phyloP scores from a whole-genome alignment of 129 eudicot genomes.

The Pittosporum tobira region DNA sequence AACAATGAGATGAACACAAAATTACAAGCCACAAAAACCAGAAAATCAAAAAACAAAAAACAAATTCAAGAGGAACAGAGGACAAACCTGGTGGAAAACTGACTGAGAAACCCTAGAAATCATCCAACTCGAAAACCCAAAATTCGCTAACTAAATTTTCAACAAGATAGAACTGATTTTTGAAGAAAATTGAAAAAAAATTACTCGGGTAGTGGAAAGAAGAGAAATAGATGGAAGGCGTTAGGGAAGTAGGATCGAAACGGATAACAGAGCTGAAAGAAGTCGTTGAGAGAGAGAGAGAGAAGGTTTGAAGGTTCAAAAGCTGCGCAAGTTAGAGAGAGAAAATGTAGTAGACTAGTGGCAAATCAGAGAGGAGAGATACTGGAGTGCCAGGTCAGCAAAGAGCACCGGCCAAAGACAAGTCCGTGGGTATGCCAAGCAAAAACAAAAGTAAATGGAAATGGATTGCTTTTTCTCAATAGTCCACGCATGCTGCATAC shows the following conservation, averaged over 20 bases:
- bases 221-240: background rate
- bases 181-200: background rate
- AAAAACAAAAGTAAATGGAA: too few species aligned
- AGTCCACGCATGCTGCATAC: too few species aligned
- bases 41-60: background rate
- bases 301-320: conserved; percentile 11
- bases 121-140: background rate
- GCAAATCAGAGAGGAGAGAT: conserved; percentile 23
- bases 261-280: background rate
- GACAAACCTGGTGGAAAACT: too few species aligned
- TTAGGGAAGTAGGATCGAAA: background rate
- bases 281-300: background rate
- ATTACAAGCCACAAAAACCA: background rate
- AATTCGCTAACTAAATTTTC: background rate
- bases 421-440: too few species aligned
- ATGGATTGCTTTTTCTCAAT: too few species aligned
- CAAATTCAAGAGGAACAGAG: background rate
- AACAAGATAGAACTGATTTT: conserved; percentile 7
- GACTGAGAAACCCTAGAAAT: background rate
- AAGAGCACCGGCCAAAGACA: conserved; percentile 14
- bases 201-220: too few species aligned
- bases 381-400: conserved; percentile 21
- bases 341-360: background rate
- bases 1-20: background rate
- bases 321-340: background rate